Conservation (phyloP, 179 eudicot genomes). For the Nepenthes alata region DNA sequence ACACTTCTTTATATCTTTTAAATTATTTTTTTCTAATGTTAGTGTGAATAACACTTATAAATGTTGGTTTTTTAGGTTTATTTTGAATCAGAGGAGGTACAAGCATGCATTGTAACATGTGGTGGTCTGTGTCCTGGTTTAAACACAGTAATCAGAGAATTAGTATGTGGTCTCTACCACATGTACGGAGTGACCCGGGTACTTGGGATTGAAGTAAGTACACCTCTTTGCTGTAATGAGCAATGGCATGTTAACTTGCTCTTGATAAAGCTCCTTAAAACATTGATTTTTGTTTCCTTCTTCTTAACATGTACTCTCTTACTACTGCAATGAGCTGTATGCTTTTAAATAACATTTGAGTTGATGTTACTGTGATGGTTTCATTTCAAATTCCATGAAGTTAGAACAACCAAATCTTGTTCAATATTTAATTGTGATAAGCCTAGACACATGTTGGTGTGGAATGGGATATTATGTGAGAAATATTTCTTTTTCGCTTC, state of each 20-base stretch:
- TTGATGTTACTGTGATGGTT: no score
- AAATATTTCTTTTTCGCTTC: no score
- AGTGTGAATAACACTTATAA: neutral
- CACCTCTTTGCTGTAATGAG: neutral
- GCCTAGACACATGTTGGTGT: no score
- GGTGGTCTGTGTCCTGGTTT: slow-evolving; percentile 93
- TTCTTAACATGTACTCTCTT: no score
- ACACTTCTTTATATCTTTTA: neutral
- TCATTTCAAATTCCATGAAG: no score
- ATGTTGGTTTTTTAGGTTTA: slow-evolving; percentile 36
- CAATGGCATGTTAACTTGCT: neutral
- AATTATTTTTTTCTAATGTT: neutral
- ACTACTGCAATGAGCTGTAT: no score
- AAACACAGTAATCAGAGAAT: slow-evolving; percentile 84
- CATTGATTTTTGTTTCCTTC: no score
- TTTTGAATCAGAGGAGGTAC: slow-evolving; percentile 61
- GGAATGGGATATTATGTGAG: no score
- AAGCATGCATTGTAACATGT: slow-evolving; percentile 85
- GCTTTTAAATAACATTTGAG: no score
- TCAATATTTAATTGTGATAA: no score
- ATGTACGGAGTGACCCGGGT: slow-evolving; percentile 74
- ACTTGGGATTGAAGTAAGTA: slow-evolving; percentile 68
- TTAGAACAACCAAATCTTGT: no score
- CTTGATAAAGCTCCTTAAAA: neutral
- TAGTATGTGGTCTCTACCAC: slow-evolving; percentile 58